Evolutionary conservation across 352 stramenopile genomes (phyloP).

Genomic region (Globisporangium polare): DNA sequence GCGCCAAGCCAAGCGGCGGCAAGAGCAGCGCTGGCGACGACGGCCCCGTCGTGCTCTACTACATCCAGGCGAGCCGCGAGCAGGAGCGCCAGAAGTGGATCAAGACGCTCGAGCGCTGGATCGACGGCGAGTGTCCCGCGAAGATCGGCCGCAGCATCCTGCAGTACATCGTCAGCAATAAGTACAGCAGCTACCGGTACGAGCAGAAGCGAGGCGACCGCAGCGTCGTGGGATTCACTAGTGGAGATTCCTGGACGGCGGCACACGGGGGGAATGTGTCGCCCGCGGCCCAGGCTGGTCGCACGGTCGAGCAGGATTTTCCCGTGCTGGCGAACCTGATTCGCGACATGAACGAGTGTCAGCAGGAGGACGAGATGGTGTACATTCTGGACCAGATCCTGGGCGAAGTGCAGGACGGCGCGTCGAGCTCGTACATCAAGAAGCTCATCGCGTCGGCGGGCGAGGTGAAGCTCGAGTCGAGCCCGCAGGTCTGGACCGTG

Average conservation of each 20-base stretch:
- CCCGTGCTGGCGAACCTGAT: constrained; percentile 71
- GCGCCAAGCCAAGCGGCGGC: constrained; percentile 10
- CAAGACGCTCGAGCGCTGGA: constrained; percentile 63
- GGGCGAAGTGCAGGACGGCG: constrained; percentile 68
- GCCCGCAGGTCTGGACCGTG: constrained; percentile 56
- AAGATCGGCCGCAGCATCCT: constrained; percentile 57
- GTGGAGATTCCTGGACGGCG: constrained; percentile 8
- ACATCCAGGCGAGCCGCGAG: constrained; percentile 61
- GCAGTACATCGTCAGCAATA: constrained; percentile 74
- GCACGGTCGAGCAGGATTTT: constrained; percentile 65
- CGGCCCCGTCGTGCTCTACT: constrained; percentile 53
- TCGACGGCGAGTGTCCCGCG: constrained; percentile 51
- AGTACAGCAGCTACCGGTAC: constrained; percentile 62
- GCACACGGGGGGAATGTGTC: constrained; percentile 24
- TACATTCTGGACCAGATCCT: constrained; percentile 82
- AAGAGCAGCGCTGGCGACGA: constrained; percentile 24
- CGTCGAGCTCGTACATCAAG: constrained; percentile 60
- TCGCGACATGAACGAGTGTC: constrained; percentile 70
- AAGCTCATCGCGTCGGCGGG: constrained; percentile 66
- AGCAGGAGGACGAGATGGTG: constrained; percentile 74
- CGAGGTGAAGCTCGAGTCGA: constrained; percentile 66
- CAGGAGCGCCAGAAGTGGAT: constrained; percentile 72
- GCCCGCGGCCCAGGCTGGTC: constrained; percentile 44
- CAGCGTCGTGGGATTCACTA: constrained; percentile 10
- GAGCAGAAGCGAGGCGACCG: constrained; percentile 47